Conservation (phyloP, 768 basidiomycete genomes). For the Lenzites betulinus region DNA sequence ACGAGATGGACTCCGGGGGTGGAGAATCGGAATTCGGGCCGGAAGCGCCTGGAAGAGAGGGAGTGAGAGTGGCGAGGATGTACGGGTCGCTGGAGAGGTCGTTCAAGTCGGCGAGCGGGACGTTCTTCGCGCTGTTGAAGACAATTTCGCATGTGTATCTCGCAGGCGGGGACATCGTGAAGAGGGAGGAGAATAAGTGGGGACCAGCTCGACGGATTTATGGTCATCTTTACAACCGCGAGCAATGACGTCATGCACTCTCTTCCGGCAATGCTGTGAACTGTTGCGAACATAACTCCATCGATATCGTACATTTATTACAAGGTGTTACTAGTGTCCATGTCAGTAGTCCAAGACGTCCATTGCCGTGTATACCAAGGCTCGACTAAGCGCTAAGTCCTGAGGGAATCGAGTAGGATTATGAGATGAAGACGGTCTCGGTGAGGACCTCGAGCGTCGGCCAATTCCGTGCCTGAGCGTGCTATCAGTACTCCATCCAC, state of each 20-base stretch:
- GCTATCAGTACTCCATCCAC: background rate
- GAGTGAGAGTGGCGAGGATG: slow-evolving; percentile 24
- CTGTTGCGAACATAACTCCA: background rate
- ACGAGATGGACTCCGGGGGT: slow-evolving; percentile 17
- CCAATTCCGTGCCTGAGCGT: slow-evolving; percentile 1
- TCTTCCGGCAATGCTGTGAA: too few relatives aligned
- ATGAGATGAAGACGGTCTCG: slow-evolving; percentile 11
- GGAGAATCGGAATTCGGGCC: background rate
- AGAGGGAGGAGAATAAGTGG: background rate
- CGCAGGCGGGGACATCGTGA: background rate
- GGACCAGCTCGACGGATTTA: background rate
- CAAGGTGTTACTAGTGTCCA: background rate
- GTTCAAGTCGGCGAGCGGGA: slow-evolving; percentile 29
- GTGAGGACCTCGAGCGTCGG: slow-evolving; percentile 11
- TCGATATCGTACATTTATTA: background rate
- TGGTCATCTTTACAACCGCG: background rate
- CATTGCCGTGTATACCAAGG: too few relatives aligned
- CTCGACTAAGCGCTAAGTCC: too few relatives aligned
- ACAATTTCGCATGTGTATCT: slow-evolving; percentile 28
- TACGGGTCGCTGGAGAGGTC: slow-evolving; percentile 33
- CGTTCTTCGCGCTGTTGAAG: slow-evolving; percentile 25
- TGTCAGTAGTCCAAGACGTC: too few relatives aligned
- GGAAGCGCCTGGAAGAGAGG: slow-evolving; percentile 3
- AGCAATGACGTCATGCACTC: slow-evolving; percentile 1
- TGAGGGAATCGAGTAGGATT: too few relatives aligned